phyloP scores from a whole-genome alignment of 345 rosid species.

The Capsella bursapastoris region DNA sequence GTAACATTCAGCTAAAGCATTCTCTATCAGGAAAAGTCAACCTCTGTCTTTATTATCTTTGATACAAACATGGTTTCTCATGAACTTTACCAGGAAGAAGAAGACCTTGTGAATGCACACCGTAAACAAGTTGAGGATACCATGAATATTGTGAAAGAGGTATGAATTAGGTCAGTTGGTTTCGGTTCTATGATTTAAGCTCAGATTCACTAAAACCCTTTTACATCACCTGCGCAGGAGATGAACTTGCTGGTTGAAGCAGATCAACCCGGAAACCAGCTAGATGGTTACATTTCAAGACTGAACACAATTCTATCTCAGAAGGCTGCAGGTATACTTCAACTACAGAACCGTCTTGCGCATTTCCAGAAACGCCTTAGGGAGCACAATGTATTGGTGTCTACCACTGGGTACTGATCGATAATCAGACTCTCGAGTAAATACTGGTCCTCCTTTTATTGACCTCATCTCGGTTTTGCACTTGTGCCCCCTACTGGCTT shows the following conservation, averaged over 20 bases:
- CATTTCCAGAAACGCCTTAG: slow-evolving; percentile 87
- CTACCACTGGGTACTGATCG: slow-evolving; percentile 66
- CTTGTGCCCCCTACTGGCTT: slow-evolving; percentile 29
- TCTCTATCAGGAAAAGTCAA: background rate
- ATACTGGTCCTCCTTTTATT: slow-evolving; percentile 38
- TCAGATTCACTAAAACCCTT: background rate
- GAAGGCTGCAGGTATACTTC: slow-evolving; percentile 88
- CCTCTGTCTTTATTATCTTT: background rate
- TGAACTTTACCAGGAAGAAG: slow-evolving; percentile 75
- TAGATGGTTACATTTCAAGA: slow-evolving; percentile 75
- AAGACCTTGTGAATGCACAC: slow-evolving; percentile 95
- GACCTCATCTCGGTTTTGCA: slow-evolving; percentile 39
- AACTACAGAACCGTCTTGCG: slow-evolving; percentile 77
- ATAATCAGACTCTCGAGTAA: slow-evolving; percentile 27
- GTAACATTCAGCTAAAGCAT: slow-evolving; percentile 43
- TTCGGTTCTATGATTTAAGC: background rate
- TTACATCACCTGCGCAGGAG: slow-evolving; percentile 60
- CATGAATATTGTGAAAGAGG: slow-evolving; percentile 96
- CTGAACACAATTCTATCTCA: slow-evolving; percentile 78
- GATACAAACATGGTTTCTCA: slow-evolving; percentile 26
- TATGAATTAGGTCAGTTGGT: slow-evolving; percentile 36
- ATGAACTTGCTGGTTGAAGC: slow-evolving; percentile 92
- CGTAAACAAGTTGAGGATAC: slow-evolving; percentile 94
- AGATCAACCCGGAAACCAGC: slow-evolving; percentile 96
- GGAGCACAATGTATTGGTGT: slow-evolving; percentile 87